Conservation (phyloP, 2,329 filamentous ascomycete genomes). For the Alternaria arbusti region DNA sequence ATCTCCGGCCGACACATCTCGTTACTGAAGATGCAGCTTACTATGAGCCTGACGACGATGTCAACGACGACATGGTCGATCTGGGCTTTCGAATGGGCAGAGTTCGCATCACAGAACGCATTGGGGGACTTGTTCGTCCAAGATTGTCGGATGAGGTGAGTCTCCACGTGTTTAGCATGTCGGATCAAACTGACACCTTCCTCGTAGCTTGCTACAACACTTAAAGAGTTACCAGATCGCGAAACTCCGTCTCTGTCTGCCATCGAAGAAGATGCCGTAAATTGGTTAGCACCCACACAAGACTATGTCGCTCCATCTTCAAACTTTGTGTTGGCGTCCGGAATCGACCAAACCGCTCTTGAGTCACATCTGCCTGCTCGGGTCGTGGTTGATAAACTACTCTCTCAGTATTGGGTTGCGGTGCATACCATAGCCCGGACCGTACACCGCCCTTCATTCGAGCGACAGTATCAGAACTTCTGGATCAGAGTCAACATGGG, state of each 20-base stretch:
- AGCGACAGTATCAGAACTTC: conserved; percentile 68
- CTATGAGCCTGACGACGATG: conserved; percentile 65
- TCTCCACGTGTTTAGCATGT: neutral
- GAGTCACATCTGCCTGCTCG: conserved; percentile 67
- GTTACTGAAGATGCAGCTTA: conserved; percentile 71
- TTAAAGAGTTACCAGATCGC: conserved; percentile 35
- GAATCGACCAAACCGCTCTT: conserved; percentile 54
- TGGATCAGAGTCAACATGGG: conserved; percentile 67
- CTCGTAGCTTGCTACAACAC: conserved; percentile 37
- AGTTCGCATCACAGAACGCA: conserved; percentile 74
- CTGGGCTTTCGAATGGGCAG: conserved; percentile 74
- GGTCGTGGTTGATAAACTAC: conserved; percentile 64
- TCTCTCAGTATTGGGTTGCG: conserved; percentile 70
- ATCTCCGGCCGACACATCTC: conserved; percentile 68
- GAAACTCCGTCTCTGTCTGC: conserved; percentile 14
- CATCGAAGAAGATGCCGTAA: conserved; percentile 24
- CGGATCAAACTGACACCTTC: conserved; percentile 1
- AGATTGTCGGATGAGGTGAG: conserved; percentile 73
- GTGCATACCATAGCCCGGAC: conserved; percentile 74
- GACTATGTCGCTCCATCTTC: conserved; percentile 73
- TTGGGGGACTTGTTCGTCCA: conserved; percentile 75
- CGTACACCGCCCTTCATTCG: conserved; percentile 71
- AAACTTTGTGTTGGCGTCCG: conserved; percentile 68
- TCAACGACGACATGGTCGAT: conserved; percentile 74
- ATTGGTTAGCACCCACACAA: conserved; percentile 68